Conservation (phyloP, 2,329 filamentous ascomycete genomes). For the Paramyrothecium sp. region DNA sequence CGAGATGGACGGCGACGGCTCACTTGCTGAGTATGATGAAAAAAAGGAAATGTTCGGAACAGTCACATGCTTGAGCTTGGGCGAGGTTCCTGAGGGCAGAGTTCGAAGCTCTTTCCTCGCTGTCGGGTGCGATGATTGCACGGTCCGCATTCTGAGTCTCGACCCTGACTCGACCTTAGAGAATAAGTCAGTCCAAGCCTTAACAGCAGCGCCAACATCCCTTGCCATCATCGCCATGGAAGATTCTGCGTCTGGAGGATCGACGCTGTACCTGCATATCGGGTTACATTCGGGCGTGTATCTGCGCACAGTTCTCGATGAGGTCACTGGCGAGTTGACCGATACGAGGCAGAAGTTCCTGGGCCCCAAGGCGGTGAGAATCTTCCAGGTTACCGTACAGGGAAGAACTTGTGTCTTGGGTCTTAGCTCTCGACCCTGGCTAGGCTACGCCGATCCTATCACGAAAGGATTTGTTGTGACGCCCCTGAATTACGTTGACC, state of each 20-base stretch:
- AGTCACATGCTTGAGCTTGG: conserved; percentile 91
- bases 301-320: conserved; percentile 89
- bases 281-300: conserved; percentile 95
- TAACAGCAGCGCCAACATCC: conserved; percentile 86
- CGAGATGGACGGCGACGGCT: conserved; percentile 91
- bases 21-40: conserved; percentile 90
- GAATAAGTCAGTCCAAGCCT: conserved; percentile 89
- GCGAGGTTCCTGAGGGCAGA: conserved; percentile 86
- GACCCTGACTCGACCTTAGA: conserved; percentile 89
- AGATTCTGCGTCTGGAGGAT: conserved; percentile 85
- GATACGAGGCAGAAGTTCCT: conserved; percentile 94
- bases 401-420: conserved; percentile 83
- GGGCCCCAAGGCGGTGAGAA: conserved; percentile 82
- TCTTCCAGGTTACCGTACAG: conserved; percentile 89
- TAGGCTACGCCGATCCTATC: conserved; percentile 87
- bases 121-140: conserved; percentile 95
- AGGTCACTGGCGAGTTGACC: conserved; percentile 91
- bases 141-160: conserved; percentile 86
- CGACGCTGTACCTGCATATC: conserved; percentile 91
- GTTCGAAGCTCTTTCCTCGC: conserved; percentile 89
- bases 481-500: conserved; percentile 80
- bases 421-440: conserved; percentile 90
- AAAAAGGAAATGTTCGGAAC: conserved; percentile 94
- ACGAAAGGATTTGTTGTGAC: conserved; percentile 89
- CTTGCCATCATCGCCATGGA: conserved; percentile 93